Evolutionary conservation across 2,329 filamentous ascomycete species (phyloP).

Genomic region (Diaporthe helianthi): DNA sequence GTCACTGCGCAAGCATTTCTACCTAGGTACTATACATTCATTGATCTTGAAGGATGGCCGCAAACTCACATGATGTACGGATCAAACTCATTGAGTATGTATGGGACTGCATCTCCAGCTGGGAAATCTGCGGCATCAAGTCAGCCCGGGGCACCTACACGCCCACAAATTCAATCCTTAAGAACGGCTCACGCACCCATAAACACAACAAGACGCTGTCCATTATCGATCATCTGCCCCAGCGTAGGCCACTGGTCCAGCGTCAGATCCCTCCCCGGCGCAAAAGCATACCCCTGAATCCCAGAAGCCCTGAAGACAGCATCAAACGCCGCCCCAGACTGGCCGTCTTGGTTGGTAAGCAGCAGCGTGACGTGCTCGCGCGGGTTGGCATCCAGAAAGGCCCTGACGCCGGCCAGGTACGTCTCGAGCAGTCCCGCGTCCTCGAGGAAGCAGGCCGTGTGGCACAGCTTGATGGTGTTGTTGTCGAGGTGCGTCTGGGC

Average conservation of each 20-base stretch:
- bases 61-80: slow-evolving; percentile 47
- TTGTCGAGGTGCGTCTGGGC: slow-evolving; percentile 66
- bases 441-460: slow-evolving; percentile 67
- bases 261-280: slow-evolving; percentile 50
- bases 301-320: slow-evolving; percentile 61
- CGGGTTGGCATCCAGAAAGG: slow-evolving; percentile 65
- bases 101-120: slow-evolving; percentile 53
- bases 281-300: slow-evolving; percentile 65
- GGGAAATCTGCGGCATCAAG: slow-evolving; percentile 3
- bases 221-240: slow-evolving; percentile 65
- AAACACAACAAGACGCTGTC: slow-evolving; percentile 73
- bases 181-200: slow-evolving; percentile 56
- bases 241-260: slow-evolving; percentile 73
- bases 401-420: slow-evolving; percentile 64
- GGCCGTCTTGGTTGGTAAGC: slow-evolving; percentile 65
- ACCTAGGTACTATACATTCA: too few relatives aligned
- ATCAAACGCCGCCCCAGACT: slow-evolving; percentile 62
- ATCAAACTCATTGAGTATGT: slow-evolving; percentile 68
- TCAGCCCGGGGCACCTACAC: not conserved
- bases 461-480: slow-evolving; percentile 65
- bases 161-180: too few relatives aligned
- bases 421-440: slow-evolving; percentile 63
- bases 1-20: too few relatives aligned
- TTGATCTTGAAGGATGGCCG: too few relatives aligned
- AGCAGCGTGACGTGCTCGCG: slow-evolving; percentile 69